phyloP scores from a whole-genome alignment of 148 eudicot species.

The Rhododendron mucronatum region DNA sequence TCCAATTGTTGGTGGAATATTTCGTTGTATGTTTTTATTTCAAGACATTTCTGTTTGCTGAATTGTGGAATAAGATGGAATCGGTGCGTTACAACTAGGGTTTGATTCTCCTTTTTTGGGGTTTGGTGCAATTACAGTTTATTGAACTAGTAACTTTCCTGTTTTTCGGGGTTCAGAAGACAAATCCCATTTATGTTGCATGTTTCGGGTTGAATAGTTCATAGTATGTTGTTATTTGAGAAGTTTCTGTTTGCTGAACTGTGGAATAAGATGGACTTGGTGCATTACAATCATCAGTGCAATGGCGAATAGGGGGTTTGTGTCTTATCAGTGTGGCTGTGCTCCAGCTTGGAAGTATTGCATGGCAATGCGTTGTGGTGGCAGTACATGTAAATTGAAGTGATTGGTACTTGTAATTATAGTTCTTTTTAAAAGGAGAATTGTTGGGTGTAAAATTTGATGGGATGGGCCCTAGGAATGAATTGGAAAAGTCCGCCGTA shows the following conservation, averaged over 20 bases:
- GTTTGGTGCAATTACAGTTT: not conserved
- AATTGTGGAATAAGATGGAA: not conserved
- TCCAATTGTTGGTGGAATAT: not conserved
- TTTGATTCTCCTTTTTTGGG: constrained; percentile 1
- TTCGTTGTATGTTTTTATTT: not conserved
- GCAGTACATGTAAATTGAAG: not conserved
- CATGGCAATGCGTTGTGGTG: not conserved
- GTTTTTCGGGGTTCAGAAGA: not conserved
- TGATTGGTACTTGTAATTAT: not conserved
- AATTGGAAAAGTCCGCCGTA: not conserved
- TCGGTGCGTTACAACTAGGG: not conserved
- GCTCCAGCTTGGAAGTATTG: not conserved
- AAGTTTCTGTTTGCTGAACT: not conserved
- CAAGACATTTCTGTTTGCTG: not conserved
- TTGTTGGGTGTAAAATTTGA: not conserved
- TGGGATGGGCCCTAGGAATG: not conserved
- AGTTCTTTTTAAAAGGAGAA: not conserved
- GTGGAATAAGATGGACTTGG: not conserved
- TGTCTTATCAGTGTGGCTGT: not conserved
- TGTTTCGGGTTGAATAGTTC: not conserved
- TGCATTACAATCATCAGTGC: not conserved
- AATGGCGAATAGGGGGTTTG: not conserved
- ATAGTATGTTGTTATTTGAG: not conserved
- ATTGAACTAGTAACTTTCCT: not conserved
- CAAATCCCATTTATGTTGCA: not conserved